Percentiles rank a stretch among this genome's conserved stretches.
These are phyloP conservation scores for Trichoderma gracile DNA, from an alignment of 2,329 filamentous ascomycete species.

Conservation along the genomic window DNA sequence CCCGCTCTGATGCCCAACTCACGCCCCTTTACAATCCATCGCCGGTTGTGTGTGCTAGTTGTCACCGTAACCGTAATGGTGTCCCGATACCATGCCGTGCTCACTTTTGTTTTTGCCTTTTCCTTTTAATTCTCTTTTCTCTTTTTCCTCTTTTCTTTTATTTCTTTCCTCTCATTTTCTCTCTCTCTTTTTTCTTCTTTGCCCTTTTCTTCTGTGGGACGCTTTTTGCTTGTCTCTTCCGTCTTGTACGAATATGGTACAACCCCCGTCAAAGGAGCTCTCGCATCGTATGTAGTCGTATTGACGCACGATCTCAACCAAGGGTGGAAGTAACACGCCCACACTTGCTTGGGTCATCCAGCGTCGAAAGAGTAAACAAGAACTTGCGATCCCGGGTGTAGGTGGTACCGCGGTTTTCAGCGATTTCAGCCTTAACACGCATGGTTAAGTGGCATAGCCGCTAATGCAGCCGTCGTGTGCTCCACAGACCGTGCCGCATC, in stretches of 20 bases:
- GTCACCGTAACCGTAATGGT: constrained; percentile 14
- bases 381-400: constrained; percentile 1
- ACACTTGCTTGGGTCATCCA: neutral
- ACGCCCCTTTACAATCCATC: constrained; percentile 7
- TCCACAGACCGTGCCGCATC: constrained; percentile 4
- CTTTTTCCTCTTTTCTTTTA: neutral
- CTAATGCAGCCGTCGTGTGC: constrained; percentile 16
- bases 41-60: constrained; percentile 8
- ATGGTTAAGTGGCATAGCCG: neutral
- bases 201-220: neutral
- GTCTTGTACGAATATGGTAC: neutral
- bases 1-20: constrained; percentile 24
- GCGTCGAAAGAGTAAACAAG: neutral
- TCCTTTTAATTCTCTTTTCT: neutral
- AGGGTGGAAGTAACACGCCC: constrained; percentile 4
- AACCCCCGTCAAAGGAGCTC: neutral
- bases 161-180: too few relatives aligned
- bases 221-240: neutral
- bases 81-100: constrained; percentile 9
- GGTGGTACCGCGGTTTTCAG: neutral
- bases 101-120: neutral
- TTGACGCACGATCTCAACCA: neutral
- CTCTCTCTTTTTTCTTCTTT: neutral
- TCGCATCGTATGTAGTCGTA: neutral
- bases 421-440: constrained; percentile 23